A percentile compares a stretch with the other conserved stretches of the same genome.
These are phyloP conservation scores for Trypanosoma mega DNA, from an alignment of 208 protist genomes.

Conservation along the genomic window DNA sequence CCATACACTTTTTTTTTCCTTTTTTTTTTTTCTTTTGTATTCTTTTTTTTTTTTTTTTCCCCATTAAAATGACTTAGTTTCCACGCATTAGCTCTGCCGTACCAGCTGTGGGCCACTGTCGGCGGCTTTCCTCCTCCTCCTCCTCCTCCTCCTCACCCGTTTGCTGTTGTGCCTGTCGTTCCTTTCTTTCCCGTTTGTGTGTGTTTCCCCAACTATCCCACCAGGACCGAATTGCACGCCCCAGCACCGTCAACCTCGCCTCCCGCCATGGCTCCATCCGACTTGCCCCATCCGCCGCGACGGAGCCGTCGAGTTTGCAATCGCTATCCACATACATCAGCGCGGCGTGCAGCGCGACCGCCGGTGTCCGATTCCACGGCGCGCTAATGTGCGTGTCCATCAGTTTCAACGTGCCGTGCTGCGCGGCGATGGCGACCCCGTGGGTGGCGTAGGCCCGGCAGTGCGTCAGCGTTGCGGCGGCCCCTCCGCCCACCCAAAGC, in stretches of 20 bases:
- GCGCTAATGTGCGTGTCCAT: neutral
- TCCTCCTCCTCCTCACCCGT: too few species aligned
- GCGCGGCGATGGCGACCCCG: slow-evolving; percentile 3
- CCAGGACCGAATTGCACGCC: neutral
- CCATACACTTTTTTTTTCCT: too few species aligned
- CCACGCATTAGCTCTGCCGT: neutral
- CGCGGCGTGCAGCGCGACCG: too few species aligned
- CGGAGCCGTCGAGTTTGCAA: too few species aligned
- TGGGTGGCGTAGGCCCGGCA: slow-evolving; percentile 15
- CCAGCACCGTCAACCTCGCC: neutral
- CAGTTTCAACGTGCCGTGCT: slow-evolving; percentile 15
- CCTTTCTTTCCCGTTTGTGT: too few species aligned
- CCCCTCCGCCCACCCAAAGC: slow-evolving; percentile 2
- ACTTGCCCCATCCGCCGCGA: slow-evolving; percentile 12
- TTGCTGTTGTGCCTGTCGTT: too few species aligned
- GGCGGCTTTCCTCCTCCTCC: too few species aligned
- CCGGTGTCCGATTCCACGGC: neutral
- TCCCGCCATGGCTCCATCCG: slow-evolving; percentile 1
- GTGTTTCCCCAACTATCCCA: too few species aligned
- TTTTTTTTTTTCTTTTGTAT: slow-evolving; percentile 6
- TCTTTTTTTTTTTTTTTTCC: neutral
- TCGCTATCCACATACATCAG: too few species aligned
- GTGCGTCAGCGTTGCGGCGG: slow-evolving; percentile 3
- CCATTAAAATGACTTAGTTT: neutral
- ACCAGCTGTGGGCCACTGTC: too few species aligned